Evolutionary conservation across 192 early-diverging fungal genomes (phyloP), one percentile per base, ranked within the genome.

Genomic region (Radiomyces spectabilis): DNA sequence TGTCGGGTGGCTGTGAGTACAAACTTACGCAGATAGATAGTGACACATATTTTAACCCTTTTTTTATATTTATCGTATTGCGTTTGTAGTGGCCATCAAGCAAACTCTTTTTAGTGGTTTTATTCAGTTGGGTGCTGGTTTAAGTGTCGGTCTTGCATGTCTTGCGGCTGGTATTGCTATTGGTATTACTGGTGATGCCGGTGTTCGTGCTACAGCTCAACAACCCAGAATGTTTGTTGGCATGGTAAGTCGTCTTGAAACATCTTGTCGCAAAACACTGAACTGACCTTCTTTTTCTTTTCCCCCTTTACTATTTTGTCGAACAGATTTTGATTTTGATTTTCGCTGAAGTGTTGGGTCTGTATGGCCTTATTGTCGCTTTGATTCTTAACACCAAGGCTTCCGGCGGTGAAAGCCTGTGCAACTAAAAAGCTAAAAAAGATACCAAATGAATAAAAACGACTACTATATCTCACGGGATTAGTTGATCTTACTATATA

Each of bases 91-190:
- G 73, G 30, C 63, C 51, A 65, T 50, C 59, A 66, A 59, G 57
- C 73, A 48, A 60, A 74, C 68, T 59, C 63, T 78, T 21, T 82
- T 66, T 65, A 84, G 88, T 44, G 92, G 89, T 2, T 93, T 94
- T 66, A 80, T 98, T 51, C 93, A 95, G 55, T 72, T 99, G 32
- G 97, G 85, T 26, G 92, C 95, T 44, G 97, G 97, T 33, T 75
- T 98, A 24, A 80, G 80, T 27, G 93, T 95, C 47, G 97, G 97
- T 42, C 76, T 97, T 52, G 77, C 86, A 19, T 92, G 95, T 21
- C 62, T 94, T 69, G 92, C 92, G 33, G 90, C 90, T 34, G 92
- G 92, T 21, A 93, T 90, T 71, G 88, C 92, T 27, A 90, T 94
- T 60, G 92, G 92, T 47, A 85, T 91, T 63, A 90, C 88, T 25